These are phyloP conservation scores for Fusarium aywerte DNA, from an alignment of 2,329 filamentous ascomycete genomes.

Conservation along the genomic window DNA sequence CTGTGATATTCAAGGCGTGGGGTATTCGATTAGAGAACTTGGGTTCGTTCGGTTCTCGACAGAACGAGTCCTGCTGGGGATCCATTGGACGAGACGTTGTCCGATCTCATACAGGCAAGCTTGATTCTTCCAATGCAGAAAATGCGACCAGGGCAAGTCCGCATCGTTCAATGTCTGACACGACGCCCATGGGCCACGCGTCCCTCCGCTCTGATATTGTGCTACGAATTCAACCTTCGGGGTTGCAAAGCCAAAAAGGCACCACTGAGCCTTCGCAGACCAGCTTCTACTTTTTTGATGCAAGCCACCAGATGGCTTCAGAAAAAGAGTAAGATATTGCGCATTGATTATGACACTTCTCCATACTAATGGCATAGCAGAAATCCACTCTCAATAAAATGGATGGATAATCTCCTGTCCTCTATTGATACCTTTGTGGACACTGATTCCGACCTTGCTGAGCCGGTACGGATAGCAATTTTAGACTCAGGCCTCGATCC, in stretches of 20 bases:
- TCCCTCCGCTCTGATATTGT: not conserved
- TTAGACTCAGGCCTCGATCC: not conserved
- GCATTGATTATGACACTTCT: fast-evolving
- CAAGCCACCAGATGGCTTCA: not conserved
- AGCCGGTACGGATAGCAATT: constrained; percentile 2
- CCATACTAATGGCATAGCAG: not conserved
- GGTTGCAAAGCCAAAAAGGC: not conserved
- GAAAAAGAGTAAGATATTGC: not conserved
- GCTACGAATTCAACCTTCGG: not conserved
- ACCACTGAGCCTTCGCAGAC: not conserved
- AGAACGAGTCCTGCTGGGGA: not conserved
- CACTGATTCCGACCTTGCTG: not conserved
- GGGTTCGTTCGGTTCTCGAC: not conserved
- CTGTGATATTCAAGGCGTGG: not conserved
- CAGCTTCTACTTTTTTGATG: not conserved
- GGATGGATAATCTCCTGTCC: not conserved
- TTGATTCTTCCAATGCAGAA: not conserved
- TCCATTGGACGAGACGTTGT: not conserved
- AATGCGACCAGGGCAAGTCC: not conserved
- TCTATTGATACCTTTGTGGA: not conserved
- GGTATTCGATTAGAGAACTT: not conserved
- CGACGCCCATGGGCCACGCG: not conserved
- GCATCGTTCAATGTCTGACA: not conserved
- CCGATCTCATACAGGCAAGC: not conserved
- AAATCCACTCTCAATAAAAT: not conserved